phyloP scores from a whole-genome alignment of 768 basidiomycete species.

The Mrakia blollopis region DNA sequence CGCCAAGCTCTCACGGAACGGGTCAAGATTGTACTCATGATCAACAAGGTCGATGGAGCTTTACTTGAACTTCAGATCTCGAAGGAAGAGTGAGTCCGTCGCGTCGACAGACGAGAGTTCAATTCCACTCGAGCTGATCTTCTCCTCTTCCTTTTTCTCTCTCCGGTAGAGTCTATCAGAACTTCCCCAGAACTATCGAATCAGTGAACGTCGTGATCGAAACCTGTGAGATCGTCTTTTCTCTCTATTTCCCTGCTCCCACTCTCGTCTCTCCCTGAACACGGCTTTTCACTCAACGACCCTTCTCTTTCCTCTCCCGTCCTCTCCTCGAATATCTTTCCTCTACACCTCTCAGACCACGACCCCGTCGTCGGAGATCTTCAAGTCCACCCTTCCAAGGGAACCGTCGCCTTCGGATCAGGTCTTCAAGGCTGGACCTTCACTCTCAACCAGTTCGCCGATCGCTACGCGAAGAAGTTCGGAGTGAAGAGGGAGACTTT shows the following conservation, averaged over 20 bases:
- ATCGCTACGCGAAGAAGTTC: slow-evolving; percentile 97
- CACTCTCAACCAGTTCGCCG: slow-evolving; percentile 95
- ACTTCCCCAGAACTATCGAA: slow-evolving; percentile 95
- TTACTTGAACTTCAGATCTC: slow-evolving; percentile 94
- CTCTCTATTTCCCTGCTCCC: not conserved
- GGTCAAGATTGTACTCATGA: slow-evolving; percentile 98
- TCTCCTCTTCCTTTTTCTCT: too few species aligned
- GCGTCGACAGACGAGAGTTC: too few species aligned
- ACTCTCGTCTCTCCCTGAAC: not conserved
- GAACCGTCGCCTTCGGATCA: slow-evolving; percentile 97
- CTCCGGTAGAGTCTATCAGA: slow-evolving; percentile 75
- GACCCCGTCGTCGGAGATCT: slow-evolving; percentile 91
- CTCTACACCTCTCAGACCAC: slow-evolving; percentile 56
- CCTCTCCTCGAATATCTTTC: not conserved
- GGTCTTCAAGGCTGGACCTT: slow-evolving; percentile 99
- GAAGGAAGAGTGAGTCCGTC: slow-evolving; percentile 62
- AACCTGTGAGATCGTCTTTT: slow-evolving; percentile 63
- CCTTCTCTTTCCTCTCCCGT: too few species aligned
- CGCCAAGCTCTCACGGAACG: slow-evolving; percentile 95
- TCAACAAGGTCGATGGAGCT: slow-evolving; percentile 99
- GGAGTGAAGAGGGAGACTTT: slow-evolving; percentile 99
- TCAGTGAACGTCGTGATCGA: slow-evolving; percentile 97
- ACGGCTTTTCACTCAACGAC: too few species aligned
- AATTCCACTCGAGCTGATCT: too few species aligned
- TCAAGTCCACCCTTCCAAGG: slow-evolving; percentile 96